A percentile compares a stretch with the other conserved stretches of the same genome.
Evolutionary conservation across 2,329 filamentous ascomycete species (phyloP).

Genomic region (Trichoderma atroviride): DNA sequence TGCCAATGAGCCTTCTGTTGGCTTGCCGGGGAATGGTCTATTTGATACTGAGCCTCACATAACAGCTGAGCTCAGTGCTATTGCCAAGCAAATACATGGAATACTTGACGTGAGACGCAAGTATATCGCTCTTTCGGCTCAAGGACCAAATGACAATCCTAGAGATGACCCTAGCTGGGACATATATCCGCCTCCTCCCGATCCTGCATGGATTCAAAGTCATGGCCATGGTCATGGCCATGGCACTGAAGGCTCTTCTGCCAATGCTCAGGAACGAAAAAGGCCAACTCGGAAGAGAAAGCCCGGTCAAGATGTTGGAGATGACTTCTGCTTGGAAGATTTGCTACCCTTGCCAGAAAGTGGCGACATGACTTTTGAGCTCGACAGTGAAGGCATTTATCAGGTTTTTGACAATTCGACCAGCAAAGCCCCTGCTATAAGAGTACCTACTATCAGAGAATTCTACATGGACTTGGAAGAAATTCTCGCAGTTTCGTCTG

Average conservation of each 20-base stretch:
- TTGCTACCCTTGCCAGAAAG: slow-evolving; percentile 71
- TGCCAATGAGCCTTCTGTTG: slow-evolving; percentile 53
- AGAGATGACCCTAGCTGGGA: slow-evolving; percentile 9
- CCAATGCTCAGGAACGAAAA: slow-evolving; percentile 43
- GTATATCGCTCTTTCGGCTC: slow-evolving; percentile 83
- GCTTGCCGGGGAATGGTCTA: slow-evolving; percentile 66
- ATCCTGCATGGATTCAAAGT: slow-evolving; percentile 73
- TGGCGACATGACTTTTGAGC: slow-evolving; percentile 71
- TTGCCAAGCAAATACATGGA: slow-evolving; percentile 88
- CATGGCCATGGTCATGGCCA: slow-evolving; percentile 32
- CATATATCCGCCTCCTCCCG: slow-evolving; percentile 60
- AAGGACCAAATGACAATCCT: slow-evolving; percentile 50
- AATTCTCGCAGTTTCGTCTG: slow-evolving; percentile 83
- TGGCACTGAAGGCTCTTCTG: slow-evolving; percentile 18
- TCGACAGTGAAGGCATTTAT: slow-evolving; percentile 88
- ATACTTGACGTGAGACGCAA: slow-evolving; percentile 86
- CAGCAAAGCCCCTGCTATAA: slow-evolving; percentile 70
- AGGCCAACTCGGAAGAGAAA: slow-evolving; percentile 68
- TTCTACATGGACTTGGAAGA: slow-evolving; percentile 94
- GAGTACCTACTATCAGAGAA: slow-evolving; percentile 89
- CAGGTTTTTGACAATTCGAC: slow-evolving; percentile 86
- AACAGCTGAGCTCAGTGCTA: slow-evolving; percentile 78
- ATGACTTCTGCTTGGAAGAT: slow-evolving; percentile 86
- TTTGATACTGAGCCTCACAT: slow-evolving; percentile 76
- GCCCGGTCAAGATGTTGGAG: slow-evolving; percentile 49